phyloP scores from a whole-genome alignment of 495 filamentous ascomycete species.

The Podospora anserina region DNA sequence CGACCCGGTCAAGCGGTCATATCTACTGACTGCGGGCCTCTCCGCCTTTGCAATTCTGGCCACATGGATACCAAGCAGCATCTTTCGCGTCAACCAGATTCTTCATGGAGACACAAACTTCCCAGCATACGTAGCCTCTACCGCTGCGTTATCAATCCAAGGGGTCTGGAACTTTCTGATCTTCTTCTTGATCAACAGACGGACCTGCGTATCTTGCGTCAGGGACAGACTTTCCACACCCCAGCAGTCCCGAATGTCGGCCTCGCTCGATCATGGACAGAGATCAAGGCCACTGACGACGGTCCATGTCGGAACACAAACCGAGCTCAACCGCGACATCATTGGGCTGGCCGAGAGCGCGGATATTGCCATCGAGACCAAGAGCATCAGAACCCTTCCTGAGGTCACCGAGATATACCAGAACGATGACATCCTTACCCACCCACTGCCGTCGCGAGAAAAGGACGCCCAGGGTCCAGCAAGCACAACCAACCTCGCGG shows the following conservation, averaged over 20 bases:
- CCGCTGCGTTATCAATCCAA: constrained; percentile 70
- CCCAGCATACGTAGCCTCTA: constrained; percentile 60
- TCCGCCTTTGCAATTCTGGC: constrained; percentile 71
- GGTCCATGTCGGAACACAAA: neutral
- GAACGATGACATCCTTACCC: neutral
- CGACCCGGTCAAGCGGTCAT: constrained; percentile 61
- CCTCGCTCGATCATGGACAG: neutral
- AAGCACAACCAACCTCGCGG: neutral
- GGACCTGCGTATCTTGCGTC: constrained; percentile 18
- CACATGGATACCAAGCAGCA: constrained; percentile 74
- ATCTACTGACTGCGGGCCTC: constrained; percentile 68
- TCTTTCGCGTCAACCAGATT: constrained; percentile 59
- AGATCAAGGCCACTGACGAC: neutral
- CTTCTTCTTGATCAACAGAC: constrained; percentile 59
- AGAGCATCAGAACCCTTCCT: neutral
- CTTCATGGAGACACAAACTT: constrained; percentile 44
- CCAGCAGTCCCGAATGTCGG: neutral
- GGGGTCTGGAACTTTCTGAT: constrained; percentile 79
- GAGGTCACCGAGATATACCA: neutral
- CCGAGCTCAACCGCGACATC: neutral
- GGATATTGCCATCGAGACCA: neutral
- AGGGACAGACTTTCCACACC: neutral
- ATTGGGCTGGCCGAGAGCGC: neutral
- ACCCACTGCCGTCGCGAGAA: neutral
- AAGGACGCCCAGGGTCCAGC: neutral